Percentiles rank a stretch among this genome's conserved stretches.
Evolutionary conservation across 1,284 basidiomycete species (phyloP).

Genomic region (Cryptococcus sp.): DNA sequence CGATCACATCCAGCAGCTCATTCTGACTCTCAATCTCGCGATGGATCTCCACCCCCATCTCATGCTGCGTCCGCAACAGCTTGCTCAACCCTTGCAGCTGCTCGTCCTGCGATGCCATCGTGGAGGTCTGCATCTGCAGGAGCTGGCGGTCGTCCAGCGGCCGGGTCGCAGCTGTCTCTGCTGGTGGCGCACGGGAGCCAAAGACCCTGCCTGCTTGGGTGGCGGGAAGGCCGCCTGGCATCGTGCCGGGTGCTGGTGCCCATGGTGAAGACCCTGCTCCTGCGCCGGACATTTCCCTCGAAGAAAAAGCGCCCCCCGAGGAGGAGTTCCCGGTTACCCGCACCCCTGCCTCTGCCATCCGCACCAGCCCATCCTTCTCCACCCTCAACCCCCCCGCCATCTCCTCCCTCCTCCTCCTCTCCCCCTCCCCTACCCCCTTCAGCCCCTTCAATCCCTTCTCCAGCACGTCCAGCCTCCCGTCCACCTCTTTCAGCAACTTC

Average conservation of each 20-base stretch:
- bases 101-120: conserved; percentile 78
- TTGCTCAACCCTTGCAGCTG: conserved; percentile 75
- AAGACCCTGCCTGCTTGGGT: conserved; percentile 61
- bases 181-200: conserved; percentile 57
- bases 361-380: conserved; percentile 60
- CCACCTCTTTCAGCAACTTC: conserved; percentile 70
- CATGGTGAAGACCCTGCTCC: neutral
- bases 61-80: conserved; percentile 78
- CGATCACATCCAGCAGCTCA: conserved; percentile 77
- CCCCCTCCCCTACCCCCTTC: conserved; percentile 69
- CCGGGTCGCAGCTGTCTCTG: conserved; percentile 81
- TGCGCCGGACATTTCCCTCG: neutral
- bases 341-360: conserved; percentile 48
- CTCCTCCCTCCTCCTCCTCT: conserved; percentile 73
- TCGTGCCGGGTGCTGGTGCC: conserved; percentile 1
- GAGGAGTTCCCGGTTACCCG: conserved; percentile 14
- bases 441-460: conserved; percentile 58
- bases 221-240: conserved; percentile 1
- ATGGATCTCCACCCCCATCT: conserved; percentile 82
- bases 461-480: conserved; percentile 64
- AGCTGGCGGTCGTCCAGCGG: conserved; percentile 80
- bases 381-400: conserved; percentile 72
- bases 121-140: conserved; percentile 70
- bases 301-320: neutral
- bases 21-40: conserved; percentile 80